Percentiles rank a stretch among this genome's conserved stretches.
Evolutionary conservation across 805 yeast genomes (phyloP).

Genomic region (Myxozyma mucilagina): DNA sequence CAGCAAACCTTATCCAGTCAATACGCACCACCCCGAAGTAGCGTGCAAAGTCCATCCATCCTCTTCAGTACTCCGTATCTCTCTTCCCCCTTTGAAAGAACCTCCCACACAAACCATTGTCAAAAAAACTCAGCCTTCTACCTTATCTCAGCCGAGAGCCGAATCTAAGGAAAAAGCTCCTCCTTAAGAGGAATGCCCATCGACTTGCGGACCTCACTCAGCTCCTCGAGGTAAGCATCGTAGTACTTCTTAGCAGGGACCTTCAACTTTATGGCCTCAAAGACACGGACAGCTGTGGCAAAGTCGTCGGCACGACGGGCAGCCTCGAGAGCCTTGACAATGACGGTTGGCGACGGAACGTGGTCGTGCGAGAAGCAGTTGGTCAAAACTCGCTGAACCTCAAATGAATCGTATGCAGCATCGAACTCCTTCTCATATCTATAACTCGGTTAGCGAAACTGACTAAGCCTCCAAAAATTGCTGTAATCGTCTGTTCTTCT

Average conservation of each 20-base stretch:
- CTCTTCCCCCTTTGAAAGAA: no score
- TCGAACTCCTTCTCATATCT: slow-evolving; percentile 96
- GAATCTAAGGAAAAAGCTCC: slow-evolving; percentile 61
- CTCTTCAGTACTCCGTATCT: no score
- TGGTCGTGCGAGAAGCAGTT: slow-evolving; percentile 97
- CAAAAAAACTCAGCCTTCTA: background rate
- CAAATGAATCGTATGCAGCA: slow-evolving; percentile 83
- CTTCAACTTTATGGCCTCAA: slow-evolving; percentile 81
- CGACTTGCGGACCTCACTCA: slow-evolving; percentile 86
- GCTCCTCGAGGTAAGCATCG: slow-evolving; percentile 92
- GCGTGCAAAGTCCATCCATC: no score
- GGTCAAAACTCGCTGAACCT: slow-evolving; percentile 90
- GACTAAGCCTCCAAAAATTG: background rate
- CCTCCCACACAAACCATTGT: no score
- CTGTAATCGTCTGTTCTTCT: background rate
- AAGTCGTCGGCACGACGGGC: slow-evolving; percentile 98
- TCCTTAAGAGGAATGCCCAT: slow-evolving; percentile 87
- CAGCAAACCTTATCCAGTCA: no score
- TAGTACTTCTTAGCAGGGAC: slow-evolving; percentile 94
- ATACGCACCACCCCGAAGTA: no score
- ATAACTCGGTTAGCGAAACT: slow-evolving; percentile 12
- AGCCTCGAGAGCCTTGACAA: slow-evolving; percentile 94
- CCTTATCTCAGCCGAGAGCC: background rate
- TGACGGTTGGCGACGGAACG: slow-evolving; percentile 96
- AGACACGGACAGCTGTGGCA: slow-evolving; percentile 98